Percentiles rank a stretch among this genome's conserved stretches.
Conservation (phyloP, 257 asterid species). For the Fraxinus quadrangulata region DNA sequence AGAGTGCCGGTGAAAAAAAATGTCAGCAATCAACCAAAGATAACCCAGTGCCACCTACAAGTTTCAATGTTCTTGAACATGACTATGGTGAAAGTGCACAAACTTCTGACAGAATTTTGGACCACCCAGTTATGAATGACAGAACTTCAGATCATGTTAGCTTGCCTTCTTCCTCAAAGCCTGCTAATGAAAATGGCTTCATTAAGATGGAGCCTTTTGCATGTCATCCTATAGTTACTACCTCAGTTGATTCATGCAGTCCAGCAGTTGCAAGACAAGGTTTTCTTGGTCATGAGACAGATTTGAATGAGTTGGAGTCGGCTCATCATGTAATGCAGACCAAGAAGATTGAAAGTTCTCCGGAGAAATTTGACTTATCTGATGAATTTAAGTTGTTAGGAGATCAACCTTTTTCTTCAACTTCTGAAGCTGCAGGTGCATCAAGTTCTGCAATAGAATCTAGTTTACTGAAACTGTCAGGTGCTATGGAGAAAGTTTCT, state of each 20-base stretch:
- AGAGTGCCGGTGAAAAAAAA: constrained; percentile 31
- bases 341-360: constrained; percentile 32
- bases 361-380: constrained; percentile 36
- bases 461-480: constrained; percentile 26
- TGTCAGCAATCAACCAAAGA: constrained; percentile 32
- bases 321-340: constrained; percentile 24
- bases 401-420: constrained; percentile 31
- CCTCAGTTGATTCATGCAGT: constrained; percentile 34
- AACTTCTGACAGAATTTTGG: constrained; percentile 19
- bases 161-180: constrained; percentile 30
- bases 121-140: constrained; percentile 27
- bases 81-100: constrained; percentile 24
- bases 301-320: constrained; percentile 34
- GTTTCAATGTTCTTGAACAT: constrained; percentile 34
- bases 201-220: constrained; percentile 30
- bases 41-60: constrained; percentile 34
- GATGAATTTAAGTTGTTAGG: constrained; percentile 38
- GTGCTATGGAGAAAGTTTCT: constrained; percentile 24
- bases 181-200: constrained; percentile 10
- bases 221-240: constrained; percentile 26
- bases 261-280: constrained; percentile 38
- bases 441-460: constrained; percentile 27
- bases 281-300: constrained; percentile 19
- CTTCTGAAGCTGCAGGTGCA: constrained; percentile 46
- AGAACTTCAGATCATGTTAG: constrained; percentile 16